Evolutionary conservation across 2,329 filamentous ascomycete genomes (phyloP).

Genomic region (Lachnellula hyalina): DNA sequence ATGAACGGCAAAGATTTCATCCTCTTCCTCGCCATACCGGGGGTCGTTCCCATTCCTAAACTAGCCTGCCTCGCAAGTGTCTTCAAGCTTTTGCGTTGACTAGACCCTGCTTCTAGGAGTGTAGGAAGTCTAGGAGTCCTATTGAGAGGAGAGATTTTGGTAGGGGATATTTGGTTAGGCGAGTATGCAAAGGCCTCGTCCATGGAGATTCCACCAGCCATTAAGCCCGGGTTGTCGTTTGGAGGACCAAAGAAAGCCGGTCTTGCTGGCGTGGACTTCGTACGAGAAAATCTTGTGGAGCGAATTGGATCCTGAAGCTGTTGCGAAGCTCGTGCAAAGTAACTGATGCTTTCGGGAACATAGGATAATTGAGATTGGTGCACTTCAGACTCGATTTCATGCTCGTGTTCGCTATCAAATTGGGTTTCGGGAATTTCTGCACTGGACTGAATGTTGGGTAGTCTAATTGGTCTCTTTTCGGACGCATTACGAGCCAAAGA

Average conservation of each 20-base stretch:
- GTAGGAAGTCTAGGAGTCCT: not conserved
- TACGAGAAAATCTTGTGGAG: not conserved
- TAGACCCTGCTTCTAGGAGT: not conserved
- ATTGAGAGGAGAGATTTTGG: not conserved
- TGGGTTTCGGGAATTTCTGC: not conserved
- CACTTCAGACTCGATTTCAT: not conserved
- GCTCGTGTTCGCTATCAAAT: not conserved
- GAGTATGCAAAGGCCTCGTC: not conserved
- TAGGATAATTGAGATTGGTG: not conserved
- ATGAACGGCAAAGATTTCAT: conserved; percentile 3
- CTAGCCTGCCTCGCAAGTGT: conserved; percentile 3
- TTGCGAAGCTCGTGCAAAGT: conserved; percentile 5
- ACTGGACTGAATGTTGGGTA: not conserved
- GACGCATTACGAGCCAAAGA: not conserved
- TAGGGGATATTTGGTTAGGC: not conserved
- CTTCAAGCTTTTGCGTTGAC: not conserved
- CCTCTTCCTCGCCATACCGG: not conserved
- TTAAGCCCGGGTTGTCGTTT: not conserved
- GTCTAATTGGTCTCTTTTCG: not conserved
- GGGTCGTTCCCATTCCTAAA: not conserved
- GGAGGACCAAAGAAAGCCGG: not conserved
- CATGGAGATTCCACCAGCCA: not conserved
- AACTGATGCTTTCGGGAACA: not conserved
- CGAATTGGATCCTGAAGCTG: not conserved
- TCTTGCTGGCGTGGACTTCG: conserved; percentile 1